Conservation (phyloP, 331 rosid species). For the Saraca asoca region DNA sequence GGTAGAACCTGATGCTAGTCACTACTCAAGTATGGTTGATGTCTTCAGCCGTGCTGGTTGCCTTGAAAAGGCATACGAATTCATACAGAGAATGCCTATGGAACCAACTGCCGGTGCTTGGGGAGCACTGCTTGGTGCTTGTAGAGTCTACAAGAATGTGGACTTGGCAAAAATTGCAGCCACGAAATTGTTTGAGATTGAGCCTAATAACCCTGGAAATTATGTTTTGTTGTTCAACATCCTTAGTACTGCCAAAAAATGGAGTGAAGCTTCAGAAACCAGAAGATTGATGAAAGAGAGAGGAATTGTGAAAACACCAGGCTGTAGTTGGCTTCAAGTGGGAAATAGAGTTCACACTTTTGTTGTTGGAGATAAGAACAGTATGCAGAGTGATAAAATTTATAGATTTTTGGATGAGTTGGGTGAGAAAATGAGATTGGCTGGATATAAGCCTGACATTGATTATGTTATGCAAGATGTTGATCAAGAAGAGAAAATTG, state of each 20-base stretch:
- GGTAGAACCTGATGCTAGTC: slow-evolving; percentile 54
- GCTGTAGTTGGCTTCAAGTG: slow-evolving; percentile 62
- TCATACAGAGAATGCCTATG: slow-evolving; percentile 55
- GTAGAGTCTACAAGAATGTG: slow-evolving; percentile 55
- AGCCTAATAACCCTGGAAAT: slow-evolving; percentile 56
- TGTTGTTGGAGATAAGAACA: slow-evolving; percentile 51
- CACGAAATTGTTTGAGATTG: slow-evolving; percentile 47
- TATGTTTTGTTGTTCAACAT: slow-evolving; percentile 52
- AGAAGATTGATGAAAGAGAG: slow-evolving; percentile 56
- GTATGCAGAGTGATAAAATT: slow-evolving; percentile 37
- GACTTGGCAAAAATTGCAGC: slow-evolving; percentile 55
- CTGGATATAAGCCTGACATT: slow-evolving; percentile 52
- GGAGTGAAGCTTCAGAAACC: slow-evolving; percentile 60
- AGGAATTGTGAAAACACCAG: slow-evolving; percentile 54
- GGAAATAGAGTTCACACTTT: slow-evolving; percentile 47
- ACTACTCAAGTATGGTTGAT: slow-evolving; percentile 59
- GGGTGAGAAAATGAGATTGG: slow-evolving; percentile 50
- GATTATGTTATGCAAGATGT: slow-evolving; percentile 63
- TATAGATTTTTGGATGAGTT: slow-evolving; percentile 41
- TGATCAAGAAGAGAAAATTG: slow-evolving; percentile 55
- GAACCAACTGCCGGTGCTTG: slow-evolving; percentile 61
- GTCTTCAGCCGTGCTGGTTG: slow-evolving; percentile 55
- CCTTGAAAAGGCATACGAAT: slow-evolving; percentile 51
- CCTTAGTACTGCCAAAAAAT: slow-evolving; percentile 47
- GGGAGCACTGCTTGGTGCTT: slow-evolving; percentile 70